Evolutionary conservation across 225 moss, liverwort and hornwort genomes (phyloP).

Genomic region (Marchantia paleacea): DNA sequence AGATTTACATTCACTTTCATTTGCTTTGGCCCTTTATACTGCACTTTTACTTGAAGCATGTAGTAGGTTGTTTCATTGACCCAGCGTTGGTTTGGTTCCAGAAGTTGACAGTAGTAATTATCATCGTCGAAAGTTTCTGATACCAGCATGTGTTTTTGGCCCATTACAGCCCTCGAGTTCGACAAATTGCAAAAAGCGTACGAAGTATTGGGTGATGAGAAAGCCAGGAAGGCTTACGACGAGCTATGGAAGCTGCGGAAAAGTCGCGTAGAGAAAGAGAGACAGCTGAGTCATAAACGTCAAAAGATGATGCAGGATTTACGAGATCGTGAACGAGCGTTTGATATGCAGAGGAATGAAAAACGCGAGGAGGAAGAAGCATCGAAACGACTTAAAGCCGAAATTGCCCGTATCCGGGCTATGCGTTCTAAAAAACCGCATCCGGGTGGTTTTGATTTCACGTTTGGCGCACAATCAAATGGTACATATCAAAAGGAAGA

Average conservation of each 20-base stretch:
- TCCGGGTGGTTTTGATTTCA: constrained; percentile 5
- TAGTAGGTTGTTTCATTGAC: not conserved
- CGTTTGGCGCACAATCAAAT: constrained; percentile 5
- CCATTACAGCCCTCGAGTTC: constrained; percentile 62
- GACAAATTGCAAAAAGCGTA: constrained; percentile 78
- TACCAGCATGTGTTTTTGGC: not conserved
- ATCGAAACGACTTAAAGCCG: constrained; percentile 55
- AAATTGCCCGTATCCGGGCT: constrained; percentile 70
- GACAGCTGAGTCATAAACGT: constrained; percentile 64
- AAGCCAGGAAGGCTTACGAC: constrained; percentile 77
- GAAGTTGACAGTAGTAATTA: not conserved
- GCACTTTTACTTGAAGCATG: not conserved
- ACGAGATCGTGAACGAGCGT: constrained; percentile 58
- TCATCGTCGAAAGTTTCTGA: not conserved
- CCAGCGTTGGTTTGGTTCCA: not conserved
- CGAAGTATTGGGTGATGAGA: constrained; percentile 72
- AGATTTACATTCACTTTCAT: not conserved
- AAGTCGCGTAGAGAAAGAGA: constrained; percentile 58
- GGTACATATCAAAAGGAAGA: not conserved
- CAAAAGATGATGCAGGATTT: constrained; percentile 90
- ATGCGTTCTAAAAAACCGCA: constrained; percentile 37
- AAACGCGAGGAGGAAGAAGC: constrained; percentile 70
- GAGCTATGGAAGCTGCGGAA: constrained; percentile 61
- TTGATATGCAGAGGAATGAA: constrained; percentile 44
- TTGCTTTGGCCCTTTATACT: not conserved